Evolutionary conservation across 768 basidiomycete genomes (phyloP), one percentile per base, ranked within the genome.

Genomic region (Lactarius evosmus): DNA sequence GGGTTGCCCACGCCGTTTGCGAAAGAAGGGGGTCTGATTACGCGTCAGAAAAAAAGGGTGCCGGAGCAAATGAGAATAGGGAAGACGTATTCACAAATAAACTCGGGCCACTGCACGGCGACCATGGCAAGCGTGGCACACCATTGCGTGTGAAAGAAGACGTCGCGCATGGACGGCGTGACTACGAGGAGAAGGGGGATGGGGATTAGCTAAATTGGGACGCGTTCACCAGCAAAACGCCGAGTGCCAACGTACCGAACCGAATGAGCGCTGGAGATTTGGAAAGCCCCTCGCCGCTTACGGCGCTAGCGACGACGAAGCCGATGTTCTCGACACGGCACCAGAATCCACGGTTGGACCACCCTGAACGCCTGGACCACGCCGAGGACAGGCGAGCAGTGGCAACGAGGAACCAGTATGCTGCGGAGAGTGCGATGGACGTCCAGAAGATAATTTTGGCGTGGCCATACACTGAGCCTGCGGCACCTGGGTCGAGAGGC

Each of bases 111-210:
- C 72, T 92, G 83, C 25, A 98, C 93, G 36, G 96, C 93, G 59
- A 98, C 86, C 91, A 97, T 95, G 34, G 86, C 86, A 16, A 99
- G 78, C 34, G 88, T 83, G 44, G 92, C 83, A 73, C 89, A 92
- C 89, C 91, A 98, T 69, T 97, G 95, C 0, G 95, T 91, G 70
- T 95, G 93, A 74, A 93, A 90, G 56, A 98, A 83, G 56, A 99
- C 82, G 74, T 99, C 97, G 58, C 95, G 81, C 76, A 95, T 77
- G 7, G 93, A 93, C 2, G 97, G 96, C 0, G 97, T 96, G 69
- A 89, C 94, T 95, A 66, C 3, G 63, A 22, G 44, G 17, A 25
- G 61, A 70, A 56, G 70, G 69, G 33, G 61, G 36, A 71, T 56
- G 70, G 69, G 38, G 58, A 30, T 62, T 53, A 50, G 66, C 65